A percentile compares a stretch with the other conserved stretches of the same genome.
Conservation (phyloP, 345 rosid genomes). For the Gossypium herbaceum region DNA sequence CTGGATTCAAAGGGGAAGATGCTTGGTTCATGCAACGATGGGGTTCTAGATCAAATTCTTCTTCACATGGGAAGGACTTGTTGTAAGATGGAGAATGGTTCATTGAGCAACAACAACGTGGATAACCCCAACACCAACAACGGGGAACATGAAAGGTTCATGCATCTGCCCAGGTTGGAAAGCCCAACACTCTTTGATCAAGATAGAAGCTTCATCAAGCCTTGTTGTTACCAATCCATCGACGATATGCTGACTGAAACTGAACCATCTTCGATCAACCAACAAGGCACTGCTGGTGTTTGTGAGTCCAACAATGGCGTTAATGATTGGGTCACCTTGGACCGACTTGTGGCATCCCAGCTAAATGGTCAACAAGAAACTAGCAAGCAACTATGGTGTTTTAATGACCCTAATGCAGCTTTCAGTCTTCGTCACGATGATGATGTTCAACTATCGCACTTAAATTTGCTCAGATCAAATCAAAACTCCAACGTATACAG, state of each 20-base stretch:
- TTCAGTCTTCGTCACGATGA: constrained; percentile 37
- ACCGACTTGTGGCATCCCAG: constrained; percentile 87
- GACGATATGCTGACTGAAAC: constrained; percentile 38
- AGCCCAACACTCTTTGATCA: constrained; percentile 36
- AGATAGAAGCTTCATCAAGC: neutral
- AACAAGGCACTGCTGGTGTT: constrained; percentile 12
- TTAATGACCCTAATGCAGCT: constrained; percentile 36
- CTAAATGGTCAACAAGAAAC: constrained; percentile 64
- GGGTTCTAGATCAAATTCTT: constrained; percentile 65
- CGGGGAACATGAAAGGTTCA: constrained; percentile 40
- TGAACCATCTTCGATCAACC: constrained; percentile 25
- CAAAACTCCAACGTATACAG: constrained; percentile 20
- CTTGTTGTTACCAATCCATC: constrained; percentile 2
- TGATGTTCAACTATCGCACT: constrained; percentile 35
- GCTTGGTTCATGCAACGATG: constrained; percentile 31
- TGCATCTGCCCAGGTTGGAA: constrained; percentile 75
- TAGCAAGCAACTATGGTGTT: constrained; percentile 40
- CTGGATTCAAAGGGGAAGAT: constrained; percentile 44
- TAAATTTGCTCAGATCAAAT: constrained; percentile 34
- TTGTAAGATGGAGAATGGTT: constrained; percentile 52
- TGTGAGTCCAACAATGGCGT: constrained; percentile 22
- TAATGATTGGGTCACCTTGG: constrained; percentile 76
- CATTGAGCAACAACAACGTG: constrained; percentile 16
- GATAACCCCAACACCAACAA: constrained; percentile 18
- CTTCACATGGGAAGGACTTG: constrained; percentile 64